Evolutionary conservation across 2,329 filamentous ascomycete genomes (phyloP).

Genomic region (Alternaria gaisen): DNA sequence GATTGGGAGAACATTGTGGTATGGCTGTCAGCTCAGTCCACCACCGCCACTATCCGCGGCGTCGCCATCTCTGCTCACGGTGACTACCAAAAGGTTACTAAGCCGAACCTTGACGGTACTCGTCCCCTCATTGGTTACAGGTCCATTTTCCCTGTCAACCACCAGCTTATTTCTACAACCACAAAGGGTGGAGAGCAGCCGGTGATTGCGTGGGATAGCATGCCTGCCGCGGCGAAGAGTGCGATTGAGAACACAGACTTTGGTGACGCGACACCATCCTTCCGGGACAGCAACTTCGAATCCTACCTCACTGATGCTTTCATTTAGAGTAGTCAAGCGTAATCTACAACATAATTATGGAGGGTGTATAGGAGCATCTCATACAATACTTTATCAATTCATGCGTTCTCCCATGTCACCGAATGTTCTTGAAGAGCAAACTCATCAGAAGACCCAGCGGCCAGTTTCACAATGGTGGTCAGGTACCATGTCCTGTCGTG

Average conservation of each 20-base stretch:
- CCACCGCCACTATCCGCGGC: constrained; percentile 56
- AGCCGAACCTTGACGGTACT: constrained; percentile 51
- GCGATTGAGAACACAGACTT: constrained; percentile 59
- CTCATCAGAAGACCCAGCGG: neutral
- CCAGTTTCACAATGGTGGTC: no score
- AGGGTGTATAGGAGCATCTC: neutral
- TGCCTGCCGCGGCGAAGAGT: constrained; percentile 54
- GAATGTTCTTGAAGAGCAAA: neutral
- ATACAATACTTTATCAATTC: neutral
- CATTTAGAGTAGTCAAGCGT: constrained; percentile 5
- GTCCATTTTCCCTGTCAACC: constrained; percentile 59
- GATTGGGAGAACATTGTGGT: constrained; percentile 66
- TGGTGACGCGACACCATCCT: constrained; percentile 58
- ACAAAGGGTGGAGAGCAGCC: constrained; percentile 57
- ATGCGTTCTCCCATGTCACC: neutral
- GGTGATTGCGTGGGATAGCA: constrained; percentile 60
- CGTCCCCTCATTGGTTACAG: constrained; percentile 60
- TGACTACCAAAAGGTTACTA: constrained; percentile 52
- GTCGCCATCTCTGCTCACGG: constrained; percentile 63
- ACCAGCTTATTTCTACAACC: constrained; percentile 55
- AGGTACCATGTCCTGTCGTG: neutral
- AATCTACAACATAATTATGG: neutral
- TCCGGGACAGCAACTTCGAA: constrained; percentile 58
- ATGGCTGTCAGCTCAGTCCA: constrained; percentile 57
- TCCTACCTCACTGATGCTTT: constrained; percentile 53